Conservation (phyloP, 2,329 filamentous ascomycete genomes). For the Clonostachys byssicola region DNA sequence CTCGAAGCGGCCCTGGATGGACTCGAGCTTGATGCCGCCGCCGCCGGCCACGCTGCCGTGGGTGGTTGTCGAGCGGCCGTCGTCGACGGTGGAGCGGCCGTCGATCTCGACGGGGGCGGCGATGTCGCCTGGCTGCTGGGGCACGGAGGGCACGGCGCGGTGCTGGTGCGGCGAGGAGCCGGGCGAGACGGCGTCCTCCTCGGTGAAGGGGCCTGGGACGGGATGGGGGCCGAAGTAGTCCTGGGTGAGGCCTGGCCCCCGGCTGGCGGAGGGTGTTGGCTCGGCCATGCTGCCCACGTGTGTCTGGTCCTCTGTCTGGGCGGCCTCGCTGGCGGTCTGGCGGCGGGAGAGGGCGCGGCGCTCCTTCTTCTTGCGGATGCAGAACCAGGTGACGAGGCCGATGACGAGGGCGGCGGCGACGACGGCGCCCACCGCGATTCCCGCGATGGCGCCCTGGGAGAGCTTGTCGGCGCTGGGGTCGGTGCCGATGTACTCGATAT, state of each 20-base stretch:
- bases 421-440: slow-evolving; percentile 50
- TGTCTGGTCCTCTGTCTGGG: not conserved
- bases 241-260: slow-evolving; percentile 21
- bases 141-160: slow-evolving; percentile 35
- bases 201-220: slow-evolving; percentile 40
- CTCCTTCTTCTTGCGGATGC: slow-evolving; percentile 31
- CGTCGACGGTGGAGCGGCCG: slow-evolving; percentile 15
- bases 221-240: slow-evolving; percentile 41
- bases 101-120: slow-evolving; percentile 50
- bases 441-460: slow-evolving; percentile 47
- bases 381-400: slow-evolving; percentile 41
- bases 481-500: slow-evolving; percentile 16
- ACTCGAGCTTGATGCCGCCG: slow-evolving; percentile 13
- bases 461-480: slow-evolving; percentile 16
- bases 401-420: slow-evolving; percentile 35
- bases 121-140: slow-evolving; percentile 45
- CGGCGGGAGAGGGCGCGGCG: slow-evolving; percentile 5
- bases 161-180: slow-evolving; percentile 1
- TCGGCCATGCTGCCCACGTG: slow-evolving; percentile 23
- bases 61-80: slow-evolving; percentile 8
- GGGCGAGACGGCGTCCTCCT: slow-evolving; percentile 13
- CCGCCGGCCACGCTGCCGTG: slow-evolving; percentile 7
- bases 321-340: slow-evolving; percentile 1
- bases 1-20: slow-evolving; percentile 31
- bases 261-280: slow-evolving; percentile 19